Base-by-base conservation (phyloP, 352 stramenopile species). In the Thalassiosira mediterranea region DNA sequence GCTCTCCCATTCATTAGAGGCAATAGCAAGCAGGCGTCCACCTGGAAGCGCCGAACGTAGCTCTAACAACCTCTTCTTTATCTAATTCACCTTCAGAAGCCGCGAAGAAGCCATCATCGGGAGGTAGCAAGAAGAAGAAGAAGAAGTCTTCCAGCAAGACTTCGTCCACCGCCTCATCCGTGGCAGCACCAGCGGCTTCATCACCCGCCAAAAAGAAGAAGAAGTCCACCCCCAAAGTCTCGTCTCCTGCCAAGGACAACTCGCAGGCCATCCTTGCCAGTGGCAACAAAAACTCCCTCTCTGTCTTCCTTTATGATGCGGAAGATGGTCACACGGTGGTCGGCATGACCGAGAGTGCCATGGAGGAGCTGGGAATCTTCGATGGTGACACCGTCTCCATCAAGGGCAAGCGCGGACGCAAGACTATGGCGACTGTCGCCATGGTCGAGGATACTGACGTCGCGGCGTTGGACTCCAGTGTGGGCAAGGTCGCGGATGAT, bases 321-420 rank as follows among this genome's bases (percentile, higher is more conserved):
- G 76, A 89, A 46, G 76, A 83, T 54, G 87, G 87, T 19, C 87
- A 93, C 56, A 83, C 80, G 4, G 77, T 94, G 47, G 80, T 93
- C 13, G 88, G 76, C 10, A 83, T 95, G 59, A 89, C 79, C 4
- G 76, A 86, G 52, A 56, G 32, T 3, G 82, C 82, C 17, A 89
- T 95, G 81, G 81, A 90, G 64, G 59, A 80, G 57, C 83, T 94
- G 62, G 90, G 83, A 26, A 72, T 96, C 19, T 95, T 95, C 75
- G 91, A 95, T 64, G 91, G 93, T 21, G 93, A 96, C 67, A 91
- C 87, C 31, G 89, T 96, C 28, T 81, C 78, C 25, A 89, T 96
- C 57, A 91, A 91, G 44, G 91, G 91, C 26, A 95, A 94, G 60
- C 88, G 91, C 47, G 84, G 91, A 57, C 92, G 89, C 63, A 89